Conservation (phyloP, 2,329 filamentous ascomycete species). For the Arthrinium phaeospermum region DNA sequence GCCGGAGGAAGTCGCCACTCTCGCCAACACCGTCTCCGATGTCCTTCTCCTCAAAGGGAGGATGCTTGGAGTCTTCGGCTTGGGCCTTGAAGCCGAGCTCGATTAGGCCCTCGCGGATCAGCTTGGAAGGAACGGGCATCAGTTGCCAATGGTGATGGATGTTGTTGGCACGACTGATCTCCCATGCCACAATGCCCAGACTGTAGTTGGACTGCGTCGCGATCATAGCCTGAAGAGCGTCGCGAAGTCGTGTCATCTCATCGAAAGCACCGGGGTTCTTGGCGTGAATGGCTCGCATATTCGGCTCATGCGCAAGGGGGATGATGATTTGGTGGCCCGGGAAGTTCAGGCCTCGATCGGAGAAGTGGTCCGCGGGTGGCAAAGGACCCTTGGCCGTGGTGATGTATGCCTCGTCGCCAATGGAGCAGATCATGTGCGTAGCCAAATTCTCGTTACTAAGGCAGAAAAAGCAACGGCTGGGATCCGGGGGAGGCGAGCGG, state of each 20-base stretch:
- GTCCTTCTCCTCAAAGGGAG: slow-evolving; percentile 54
- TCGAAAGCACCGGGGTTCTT: slow-evolving; percentile 60
- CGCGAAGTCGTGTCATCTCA: slow-evolving; percentile 86
- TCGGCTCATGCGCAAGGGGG: slow-evolving; percentile 81
- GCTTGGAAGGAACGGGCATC: slow-evolving; percentile 72
- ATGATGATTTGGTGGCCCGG: slow-evolving; percentile 92
- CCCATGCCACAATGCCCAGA: slow-evolving; percentile 88
- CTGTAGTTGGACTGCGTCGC: slow-evolving; percentile 56
- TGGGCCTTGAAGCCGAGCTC: slow-evolving; percentile 90
- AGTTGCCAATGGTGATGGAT: slow-evolving; percentile 96
- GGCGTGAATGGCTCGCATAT: slow-evolving; percentile 70
- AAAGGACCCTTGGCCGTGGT: slow-evolving; percentile 93
- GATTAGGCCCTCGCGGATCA: slow-evolving; percentile 75
- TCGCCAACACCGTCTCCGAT: slow-evolving; percentile 57
- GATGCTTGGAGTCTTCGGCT: slow-evolving; percentile 73
- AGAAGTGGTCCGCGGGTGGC: slow-evolving; percentile 72
- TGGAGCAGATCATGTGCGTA: slow-evolving; percentile 87
- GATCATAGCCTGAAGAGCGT: slow-evolving; percentile 81
- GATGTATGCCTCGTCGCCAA: slow-evolving; percentile 86
- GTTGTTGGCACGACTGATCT: slow-evolving; percentile 81
- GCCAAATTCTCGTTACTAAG: slow-evolving; percentile 84
- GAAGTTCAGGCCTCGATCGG: slow-evolving; percentile 68
- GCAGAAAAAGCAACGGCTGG: slow-evolving; percentile 92
- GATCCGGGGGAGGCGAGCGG: slow-evolving; percentile 67
- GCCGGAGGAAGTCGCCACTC: slow-evolving; percentile 74